Conservation (phyloP, 805 yeast genomes). For the Limtongozyma cylindracea region DNA sequence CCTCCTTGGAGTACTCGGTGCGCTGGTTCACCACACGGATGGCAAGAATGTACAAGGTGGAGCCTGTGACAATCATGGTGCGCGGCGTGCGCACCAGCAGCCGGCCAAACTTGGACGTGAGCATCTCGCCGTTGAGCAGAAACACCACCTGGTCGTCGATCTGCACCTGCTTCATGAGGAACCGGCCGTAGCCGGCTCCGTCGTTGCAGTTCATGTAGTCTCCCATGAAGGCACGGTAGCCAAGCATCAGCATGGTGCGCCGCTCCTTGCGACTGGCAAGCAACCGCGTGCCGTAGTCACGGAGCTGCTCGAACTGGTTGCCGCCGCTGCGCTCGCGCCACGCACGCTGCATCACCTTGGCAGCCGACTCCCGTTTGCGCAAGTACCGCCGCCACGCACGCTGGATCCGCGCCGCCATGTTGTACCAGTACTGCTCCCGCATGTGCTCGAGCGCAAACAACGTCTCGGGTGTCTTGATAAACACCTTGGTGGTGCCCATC, state of each 20-base stretch:
- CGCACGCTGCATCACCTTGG: slow-evolving; percentile 52
- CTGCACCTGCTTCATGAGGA: slow-evolving; percentile 41
- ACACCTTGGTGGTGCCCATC: slow-evolving; percentile 76
- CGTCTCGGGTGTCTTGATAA: slow-evolving; percentile 92
- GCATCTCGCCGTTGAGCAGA: slow-evolving; percentile 58
- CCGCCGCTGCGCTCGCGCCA: slow-evolving; percentile 69
- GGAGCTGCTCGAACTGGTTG: slow-evolving; percentile 55
- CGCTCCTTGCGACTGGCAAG: slow-evolving; percentile 66
- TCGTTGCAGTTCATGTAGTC: slow-evolving; percentile 79
- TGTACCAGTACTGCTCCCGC: slow-evolving; percentile 95
- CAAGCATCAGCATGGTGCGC: slow-evolving; percentile 66
- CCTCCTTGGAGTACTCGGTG: slow-evolving; percentile 32
- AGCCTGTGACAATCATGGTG: slow-evolving; percentile 40
- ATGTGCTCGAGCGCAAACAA: slow-evolving; percentile 84
- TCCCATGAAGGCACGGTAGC: slow-evolving; percentile 81
- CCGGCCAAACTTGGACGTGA: slow-evolving; percentile 76
- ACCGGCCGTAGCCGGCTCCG: slow-evolving; percentile 43
- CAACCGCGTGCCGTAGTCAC: slow-evolving; percentile 61
- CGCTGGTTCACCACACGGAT: slow-evolving; percentile 41
- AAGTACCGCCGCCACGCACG: slow-evolving; percentile 83
- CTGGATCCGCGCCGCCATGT: slow-evolving; percentile 94
- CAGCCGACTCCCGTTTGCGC: slow-evolving; percentile 68
- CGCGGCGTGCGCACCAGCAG: slow-evolving; percentile 63
- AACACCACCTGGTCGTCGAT: slow-evolving; percentile 49
- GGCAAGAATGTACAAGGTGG: slow-evolving; percentile 40